Evolutionary conservation across 116 monocot genomes (phyloP), one percentile per base, ranked within the genome.

Genomic region (Cymodocea nodosa): DNA sequence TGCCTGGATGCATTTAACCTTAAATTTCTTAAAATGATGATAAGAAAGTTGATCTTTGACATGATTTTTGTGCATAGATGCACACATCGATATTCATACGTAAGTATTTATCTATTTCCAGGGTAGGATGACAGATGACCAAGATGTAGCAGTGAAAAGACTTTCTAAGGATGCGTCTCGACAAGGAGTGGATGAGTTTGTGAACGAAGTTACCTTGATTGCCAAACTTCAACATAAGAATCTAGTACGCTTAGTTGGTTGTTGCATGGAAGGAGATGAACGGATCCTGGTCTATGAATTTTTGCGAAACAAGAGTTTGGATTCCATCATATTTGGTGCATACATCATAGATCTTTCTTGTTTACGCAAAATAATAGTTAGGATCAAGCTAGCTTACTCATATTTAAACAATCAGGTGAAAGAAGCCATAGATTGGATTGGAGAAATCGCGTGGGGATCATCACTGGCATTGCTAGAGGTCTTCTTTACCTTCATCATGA

Each of bases 401-500:
- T 30, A 30, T 30, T 30, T 30, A 30, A 30, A 1, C 60, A 23
- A 60, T 11, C 7, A 23, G 35, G 35, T 19, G 15, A 60, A 9
- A 55, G 8, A 20, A 9, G 17, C 1, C 4, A 4, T 15, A 23
- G 10, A n/a, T 23, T 68, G 36, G 24, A 37, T 53, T 57, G 55
- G 56, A 30, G 0, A 34, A 37, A 22, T 35, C 30, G 39, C 15
- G n/a, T 55, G 55, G 68, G 56, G 11, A 57, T 56, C 0, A 56
- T 68, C 18, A 16, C 23, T 16, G 68, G 68, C 12, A 56, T 68
- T 13, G 37, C 55, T 0, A 54, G 56, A 56, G 68, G 68, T 5
- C 68, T 68, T 18, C 36, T 68, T 35, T 56, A 68, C 23, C 68
- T 68, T 57, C 68, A 56, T n/a, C 37, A 57, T 3, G 56, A 68